These are phyloP conservation scores for Trypanosoma lewisi DNA, from an alignment of 208 protist genomes.

Conservation along the genomic window DNA sequence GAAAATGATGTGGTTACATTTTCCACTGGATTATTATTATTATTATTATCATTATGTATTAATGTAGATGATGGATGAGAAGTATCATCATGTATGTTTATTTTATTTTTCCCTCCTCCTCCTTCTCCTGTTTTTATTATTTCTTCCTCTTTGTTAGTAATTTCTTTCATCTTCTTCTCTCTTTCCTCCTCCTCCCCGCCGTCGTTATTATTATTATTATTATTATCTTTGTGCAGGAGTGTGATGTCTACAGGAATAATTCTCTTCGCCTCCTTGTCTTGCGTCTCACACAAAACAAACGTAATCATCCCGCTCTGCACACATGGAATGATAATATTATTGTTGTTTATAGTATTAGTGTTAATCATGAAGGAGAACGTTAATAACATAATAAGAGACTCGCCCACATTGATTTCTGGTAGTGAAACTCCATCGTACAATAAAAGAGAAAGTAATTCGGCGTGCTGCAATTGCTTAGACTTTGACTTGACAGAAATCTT, in stretches of 20 bases:
- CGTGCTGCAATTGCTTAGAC: slow-evolving; percentile 31
- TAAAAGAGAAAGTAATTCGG: slow-evolving; percentile 50
- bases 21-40: too few relatives aligned
- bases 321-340: too few relatives aligned
- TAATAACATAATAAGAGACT: slow-evolving; percentile 65
- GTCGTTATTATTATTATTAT: slow-evolving; percentile 2
- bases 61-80: too few relatives aligned
- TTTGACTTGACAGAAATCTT: slow-evolving; percentile 26
- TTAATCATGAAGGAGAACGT: slow-evolving; percentile 51
- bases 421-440: slow-evolving; percentile 66
- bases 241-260: slow-evolving; percentile 83
- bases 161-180: too few relatives aligned
- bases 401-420: slow-evolving; percentile 71
- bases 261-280: slow-evolving; percentile 78
- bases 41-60: too few relatives aligned
- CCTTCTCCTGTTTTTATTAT: too few relatives aligned
- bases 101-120: too few relatives aligned
- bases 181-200: not conserved
- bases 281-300: slow-evolving; percentile 74
- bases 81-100: too few relatives aligned
- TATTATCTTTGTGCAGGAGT: slow-evolving; percentile 53
- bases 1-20: too few relatives aligned
- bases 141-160: too few relatives aligned
- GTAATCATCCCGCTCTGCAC: slow-evolving; percentile 76
- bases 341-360: slow-evolving; percentile 32